Percentiles rank a stretch among this genome's conserved stretches.
phyloP scores from a whole-genome alignment of 768 basidiomycete genomes.

The Lactarius evosmus region DNA sequence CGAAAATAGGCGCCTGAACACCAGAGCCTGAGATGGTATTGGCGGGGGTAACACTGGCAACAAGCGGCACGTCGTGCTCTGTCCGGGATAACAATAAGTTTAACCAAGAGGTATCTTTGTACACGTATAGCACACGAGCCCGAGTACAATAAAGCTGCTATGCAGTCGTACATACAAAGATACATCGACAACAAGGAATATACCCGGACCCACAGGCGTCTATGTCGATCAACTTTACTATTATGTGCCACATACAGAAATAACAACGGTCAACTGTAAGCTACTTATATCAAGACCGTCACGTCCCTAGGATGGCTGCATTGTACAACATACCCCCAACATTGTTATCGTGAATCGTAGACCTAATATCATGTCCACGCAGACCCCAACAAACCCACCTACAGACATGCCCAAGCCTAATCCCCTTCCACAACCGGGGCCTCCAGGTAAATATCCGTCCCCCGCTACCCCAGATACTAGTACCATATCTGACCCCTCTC shows the following conservation, averaged over 20 bases:
- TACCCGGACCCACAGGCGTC: not conserved
- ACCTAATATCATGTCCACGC: no score
- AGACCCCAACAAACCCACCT: no score
- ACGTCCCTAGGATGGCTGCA: not conserved
- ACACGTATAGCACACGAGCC: not conserved
- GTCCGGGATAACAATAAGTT: no score
- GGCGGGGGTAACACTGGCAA: not conserved
- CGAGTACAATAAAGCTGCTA: not conserved
- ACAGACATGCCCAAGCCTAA: not conserved
- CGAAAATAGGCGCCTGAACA: not conserved
- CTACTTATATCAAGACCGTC: not conserved
- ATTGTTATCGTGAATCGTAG: not conserved
- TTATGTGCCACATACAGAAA: not conserved
- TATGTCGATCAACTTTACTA: not conserved
- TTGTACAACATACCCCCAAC: not conserved
- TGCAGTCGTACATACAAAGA: not conserved
- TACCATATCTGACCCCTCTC: not conserved
- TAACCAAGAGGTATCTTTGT: no score
- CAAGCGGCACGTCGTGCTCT: no score
- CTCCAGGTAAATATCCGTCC: not conserved
- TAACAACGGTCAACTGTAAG: not conserved
- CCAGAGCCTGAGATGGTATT: no score
- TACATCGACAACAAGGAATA: not conserved
- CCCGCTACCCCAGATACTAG: no score
- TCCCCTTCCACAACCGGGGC: not conserved